A percentile compares a stretch with the other conserved stretches of the same genome.
Conservation (phyloP, 495 filamentous ascomycete genomes). For the Aspergillus bertholletiae region DNA sequence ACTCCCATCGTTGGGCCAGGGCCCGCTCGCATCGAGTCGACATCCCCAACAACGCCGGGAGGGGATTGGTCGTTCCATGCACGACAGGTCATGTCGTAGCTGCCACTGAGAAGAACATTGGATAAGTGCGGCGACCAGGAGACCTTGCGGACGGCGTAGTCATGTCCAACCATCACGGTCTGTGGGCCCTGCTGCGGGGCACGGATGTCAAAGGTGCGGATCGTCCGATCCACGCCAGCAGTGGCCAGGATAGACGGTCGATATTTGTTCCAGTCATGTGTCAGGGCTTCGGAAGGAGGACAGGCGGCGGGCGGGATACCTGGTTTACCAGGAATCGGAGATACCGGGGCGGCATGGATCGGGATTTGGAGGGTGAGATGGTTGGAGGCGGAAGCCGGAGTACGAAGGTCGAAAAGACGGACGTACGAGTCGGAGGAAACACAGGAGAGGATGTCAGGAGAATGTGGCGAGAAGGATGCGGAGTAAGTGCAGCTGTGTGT, state of each 20-base stretch:
- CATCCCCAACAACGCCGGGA: slow-evolving; percentile 51
- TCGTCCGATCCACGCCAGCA: slow-evolving; percentile 81
- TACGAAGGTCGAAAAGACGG: slow-evolving; percentile 85
- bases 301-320: slow-evolving; percentile 28
- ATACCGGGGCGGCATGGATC: slow-evolving; percentile 60
- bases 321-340: slow-evolving; percentile 34
- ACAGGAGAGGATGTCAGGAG: slow-evolving; percentile 71
- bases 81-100: slow-evolving; percentile 96
- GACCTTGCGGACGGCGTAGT: slow-evolving; percentile 81
- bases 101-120: slow-evolving; percentile 79
- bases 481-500: slow-evolving; percentile 90
- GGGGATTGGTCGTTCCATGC: slow-evolving; percentile 74
- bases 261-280: slow-evolving; percentile 99
- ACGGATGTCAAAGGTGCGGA: slow-evolving; percentile 87
- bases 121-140: slow-evolving; percentile 89
- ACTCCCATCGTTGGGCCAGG: slow-evolving; percentile 48
- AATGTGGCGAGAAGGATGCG: slow-evolving; percentile 75
- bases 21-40: slow-evolving; percentile 36
- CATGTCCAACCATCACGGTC: slow-evolving; percentile 72
- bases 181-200: slow-evolving; percentile 66
- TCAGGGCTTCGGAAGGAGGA: slow-evolving; percentile 74
- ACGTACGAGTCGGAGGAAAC: slow-evolving; percentile 83
- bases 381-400: slow-evolving; percentile 74
- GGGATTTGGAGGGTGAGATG: slow-evolving; percentile 75
- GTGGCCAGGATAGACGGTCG: slow-evolving; percentile 76